Percentiles rank a stretch among this genome's conserved stretches.
phyloP scores from a whole-genome alignment of 139 green algal species.

The Chlorella sp. region DNA sequence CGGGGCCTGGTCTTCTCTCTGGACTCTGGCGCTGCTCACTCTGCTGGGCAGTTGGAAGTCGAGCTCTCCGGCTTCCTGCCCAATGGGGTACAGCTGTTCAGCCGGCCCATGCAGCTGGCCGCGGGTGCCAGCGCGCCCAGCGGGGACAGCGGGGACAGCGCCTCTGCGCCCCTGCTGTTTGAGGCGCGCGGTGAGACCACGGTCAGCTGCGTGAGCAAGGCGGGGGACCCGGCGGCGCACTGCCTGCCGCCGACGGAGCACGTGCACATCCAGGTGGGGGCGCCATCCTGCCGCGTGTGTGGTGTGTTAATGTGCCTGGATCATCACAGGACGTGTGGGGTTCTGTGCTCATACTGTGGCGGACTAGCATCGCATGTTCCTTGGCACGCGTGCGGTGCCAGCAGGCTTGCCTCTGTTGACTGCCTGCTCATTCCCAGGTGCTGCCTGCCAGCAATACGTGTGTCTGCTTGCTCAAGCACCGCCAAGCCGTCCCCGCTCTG shows the following conservation, averaged over 20 bases:
- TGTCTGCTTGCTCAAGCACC: neutral
- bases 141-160: neutral
- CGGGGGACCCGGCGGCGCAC: neutral
- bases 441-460: too few species aligned
- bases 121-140: neutral
- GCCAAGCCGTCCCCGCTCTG: neutral
- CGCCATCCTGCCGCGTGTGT: neutral
- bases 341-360: too few species aligned
- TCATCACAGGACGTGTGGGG: too few species aligned
- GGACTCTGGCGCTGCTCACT: neutral
- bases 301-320: too few species aligned
- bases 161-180: slow-evolving; percentile 3
- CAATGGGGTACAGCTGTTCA: slow-evolving; percentile 12
- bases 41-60: neutral
- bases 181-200: neutral
- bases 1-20: slow-evolving; percentile 49
- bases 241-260: slow-evolving; percentile 8
- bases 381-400: too few species aligned
- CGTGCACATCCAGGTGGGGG: slow-evolving; percentile 1
- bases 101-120: slow-evolving; percentile 12
- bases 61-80: slow-evolving; percentile 25
- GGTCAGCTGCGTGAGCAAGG: slow-evolving; percentile 14
- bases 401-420: neutral
- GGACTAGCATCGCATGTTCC: too few species aligned
- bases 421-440: neutral